Percentiles rank a stretch among this genome's conserved stretches.
These are phyloP conservation scores for Populus hybrid DNA, from an alignment of 441 rosid genomes.

Conservation along the genomic window DNA sequence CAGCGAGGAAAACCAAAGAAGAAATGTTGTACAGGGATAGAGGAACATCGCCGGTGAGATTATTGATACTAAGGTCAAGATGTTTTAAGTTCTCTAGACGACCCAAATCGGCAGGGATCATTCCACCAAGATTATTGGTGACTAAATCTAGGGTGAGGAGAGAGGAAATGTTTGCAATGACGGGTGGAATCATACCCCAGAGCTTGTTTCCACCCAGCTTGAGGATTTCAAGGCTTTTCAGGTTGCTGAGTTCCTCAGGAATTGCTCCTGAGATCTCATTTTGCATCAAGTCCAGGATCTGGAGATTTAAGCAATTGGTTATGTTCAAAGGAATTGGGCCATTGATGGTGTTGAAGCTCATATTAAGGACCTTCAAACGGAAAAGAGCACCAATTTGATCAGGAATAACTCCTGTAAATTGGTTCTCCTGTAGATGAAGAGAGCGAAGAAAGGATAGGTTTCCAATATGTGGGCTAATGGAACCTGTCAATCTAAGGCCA, in stretches of 20 bases:
- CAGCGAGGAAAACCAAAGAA: constrained; percentile 36
- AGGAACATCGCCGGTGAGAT: constrained; percentile 37
- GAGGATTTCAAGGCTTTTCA: constrained; percentile 31
- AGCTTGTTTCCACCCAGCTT: constrained; percentile 41
- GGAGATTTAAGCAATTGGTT: constrained; percentile 31
- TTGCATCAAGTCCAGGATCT: constrained; percentile 34
- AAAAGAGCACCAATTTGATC: constrained; percentile 35
- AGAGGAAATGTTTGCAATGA: constrained; percentile 39
- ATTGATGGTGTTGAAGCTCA: constrained; percentile 37
- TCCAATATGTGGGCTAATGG: constrained; percentile 41
- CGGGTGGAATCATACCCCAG: constrained; percentile 37
- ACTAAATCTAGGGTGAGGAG: constrained; percentile 34
- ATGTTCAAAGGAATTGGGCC: constrained; percentile 36
- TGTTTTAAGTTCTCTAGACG: constrained; percentile 30
- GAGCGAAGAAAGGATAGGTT: constrained; percentile 45
- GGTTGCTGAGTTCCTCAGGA: constrained; percentile 31
- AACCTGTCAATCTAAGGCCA: constrained; percentile 28
- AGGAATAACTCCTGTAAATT: constrained; percentile 37
- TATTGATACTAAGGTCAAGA: constrained; percentile 47
- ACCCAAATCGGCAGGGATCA: constrained; percentile 36
- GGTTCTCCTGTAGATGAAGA: constrained; percentile 45
- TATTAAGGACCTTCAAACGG: constrained; percentile 35
- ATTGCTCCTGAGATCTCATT: constrained; percentile 43
- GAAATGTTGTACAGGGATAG: constrained; percentile 45
- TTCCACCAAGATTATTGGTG: constrained; percentile 37